Evolutionary conservation across 75 land plant species (phyloP).

Genomic region (Cryptomeria japonica): DNA sequence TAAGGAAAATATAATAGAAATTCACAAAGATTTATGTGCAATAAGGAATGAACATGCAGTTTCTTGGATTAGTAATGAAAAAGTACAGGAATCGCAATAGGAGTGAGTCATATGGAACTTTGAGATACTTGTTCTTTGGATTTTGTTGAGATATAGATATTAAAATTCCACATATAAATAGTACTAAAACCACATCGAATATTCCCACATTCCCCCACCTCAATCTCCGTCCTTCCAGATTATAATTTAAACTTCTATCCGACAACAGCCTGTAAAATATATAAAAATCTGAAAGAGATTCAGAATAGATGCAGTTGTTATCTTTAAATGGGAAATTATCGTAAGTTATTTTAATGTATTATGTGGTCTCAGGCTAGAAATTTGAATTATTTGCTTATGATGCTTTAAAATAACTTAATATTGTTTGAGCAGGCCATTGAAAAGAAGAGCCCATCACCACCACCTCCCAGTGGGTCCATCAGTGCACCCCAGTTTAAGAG

Average conservation of each 20-base stretch:
- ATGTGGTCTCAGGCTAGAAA: background rate
- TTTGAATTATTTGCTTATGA: background rate
- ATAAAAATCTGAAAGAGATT: background rate
- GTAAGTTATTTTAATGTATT: background rate
- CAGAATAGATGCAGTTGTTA: background rate
- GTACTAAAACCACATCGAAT: no score
- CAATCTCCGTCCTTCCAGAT: background rate
- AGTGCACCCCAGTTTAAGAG: background rate
- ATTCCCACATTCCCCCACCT: no score
- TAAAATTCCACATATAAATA: no score
- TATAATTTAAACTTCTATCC: background rate
- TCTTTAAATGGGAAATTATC: background rate
- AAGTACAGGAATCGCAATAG: no score
- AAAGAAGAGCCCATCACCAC: background rate
- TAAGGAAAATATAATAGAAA: no score
- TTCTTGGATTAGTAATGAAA: no score
- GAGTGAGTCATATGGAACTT: no score
- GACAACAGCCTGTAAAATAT: background rate
- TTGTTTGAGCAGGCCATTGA: background rate
- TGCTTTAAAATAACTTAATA: background rate
- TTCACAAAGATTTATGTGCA: no score
- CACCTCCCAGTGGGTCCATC: background rate
- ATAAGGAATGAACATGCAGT: no score
- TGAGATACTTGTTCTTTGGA: no score
- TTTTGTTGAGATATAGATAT: no score